Percentiles rank a stretch among this genome's conserved stretches.
Evolutionary conservation across 768 basidiomycete genomes (phyloP).

Genomic region (Coprinopsis cinerea): DNA sequence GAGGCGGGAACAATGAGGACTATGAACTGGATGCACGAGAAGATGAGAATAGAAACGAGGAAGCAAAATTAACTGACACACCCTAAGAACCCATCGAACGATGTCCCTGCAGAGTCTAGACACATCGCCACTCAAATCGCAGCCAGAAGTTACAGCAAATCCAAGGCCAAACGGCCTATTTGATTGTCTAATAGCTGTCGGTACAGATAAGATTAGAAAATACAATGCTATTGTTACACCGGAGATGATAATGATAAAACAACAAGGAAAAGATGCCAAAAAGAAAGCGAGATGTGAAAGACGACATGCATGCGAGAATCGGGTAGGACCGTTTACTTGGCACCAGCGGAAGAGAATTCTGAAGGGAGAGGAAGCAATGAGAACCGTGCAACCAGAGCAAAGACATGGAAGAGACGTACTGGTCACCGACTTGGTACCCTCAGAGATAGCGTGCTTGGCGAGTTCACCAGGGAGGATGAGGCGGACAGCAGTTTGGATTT

Average conservation of each 20-base stretch:
- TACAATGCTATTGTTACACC: constrained; percentile 4
- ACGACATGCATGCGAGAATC: background rate
- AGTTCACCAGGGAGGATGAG: constrained; percentile 96
- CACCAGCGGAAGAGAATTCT: constrained; percentile 16
- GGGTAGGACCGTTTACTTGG: constrained; percentile 12
- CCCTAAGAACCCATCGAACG: too few species aligned
- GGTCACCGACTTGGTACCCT: constrained; percentile 42
- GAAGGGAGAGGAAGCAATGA: background rate
- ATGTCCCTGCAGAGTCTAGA: too few species aligned
- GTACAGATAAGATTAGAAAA: constrained; percentile 8
- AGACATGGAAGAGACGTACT: constrained; percentile 30
- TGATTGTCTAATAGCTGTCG: constrained; percentile 1
- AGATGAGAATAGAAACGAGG: too few species aligned
- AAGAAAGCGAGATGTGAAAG: background rate
- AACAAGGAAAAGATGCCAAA: background rate
- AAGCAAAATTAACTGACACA: too few species aligned
- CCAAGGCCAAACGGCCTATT: background rate
- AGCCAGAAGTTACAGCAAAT: too few species aligned
- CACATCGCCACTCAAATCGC: too few species aligned
- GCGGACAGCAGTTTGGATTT: constrained; percentile 95
- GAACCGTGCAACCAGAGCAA: background rate
- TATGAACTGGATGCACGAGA: too few species aligned
- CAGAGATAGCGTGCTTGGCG: constrained; percentile 87
- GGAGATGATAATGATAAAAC: constrained; percentile 3
- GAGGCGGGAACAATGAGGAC: too few species aligned